Base-by-base conservation (phyloP, 345 rosid species). In the Raphanus sativus region DNA sequence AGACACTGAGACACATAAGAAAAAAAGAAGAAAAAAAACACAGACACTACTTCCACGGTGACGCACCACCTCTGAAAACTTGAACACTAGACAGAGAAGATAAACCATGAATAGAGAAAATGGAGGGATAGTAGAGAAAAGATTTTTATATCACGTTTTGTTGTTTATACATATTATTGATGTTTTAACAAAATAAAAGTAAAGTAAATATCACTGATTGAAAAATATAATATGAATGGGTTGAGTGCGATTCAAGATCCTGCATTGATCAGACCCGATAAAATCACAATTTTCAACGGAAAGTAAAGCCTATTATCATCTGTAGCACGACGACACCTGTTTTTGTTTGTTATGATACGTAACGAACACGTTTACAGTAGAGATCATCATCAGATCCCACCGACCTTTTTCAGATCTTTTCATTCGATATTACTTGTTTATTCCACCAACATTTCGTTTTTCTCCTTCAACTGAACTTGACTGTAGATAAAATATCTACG, bases 371-470 rank as follows among this genome's bases (percentile, higher is more conserved):
- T 74, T 54, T 54, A n/a, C 3, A 15, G 26, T 8, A 60, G 16
- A 28, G 1, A 28, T 6, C 54, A 59, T 40, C 34, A 29, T 75
- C 67, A 75, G 67, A 67, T 75, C 78, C 29, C 25, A 38, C 66
- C 59, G 59, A 75, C 25, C 16, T 8, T 75, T 21, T 66, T 29
- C 26, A 28, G 60, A 40, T 75, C 1, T 74, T 75, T 40, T 75
- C 59, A 10, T 55, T 42, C 21, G 5, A 56, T 3, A 66, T 28
- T 56, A 66, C 48, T 54, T 65, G 71, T 50, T 64, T 62, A 11
- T 6, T 16, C 4, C 33, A 0, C 21, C 21, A 5, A 13, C 9
- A 2, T 12, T 21, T 63, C 33, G 76, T 48, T 13, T 32, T 32
- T 32, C 8, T 16, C 25, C 16, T 54, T 8, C 45, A 10, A 9